Evolutionary conservation across 345 rosid species (phyloP).

Genomic region (Linum usitatissimum): DNA sequence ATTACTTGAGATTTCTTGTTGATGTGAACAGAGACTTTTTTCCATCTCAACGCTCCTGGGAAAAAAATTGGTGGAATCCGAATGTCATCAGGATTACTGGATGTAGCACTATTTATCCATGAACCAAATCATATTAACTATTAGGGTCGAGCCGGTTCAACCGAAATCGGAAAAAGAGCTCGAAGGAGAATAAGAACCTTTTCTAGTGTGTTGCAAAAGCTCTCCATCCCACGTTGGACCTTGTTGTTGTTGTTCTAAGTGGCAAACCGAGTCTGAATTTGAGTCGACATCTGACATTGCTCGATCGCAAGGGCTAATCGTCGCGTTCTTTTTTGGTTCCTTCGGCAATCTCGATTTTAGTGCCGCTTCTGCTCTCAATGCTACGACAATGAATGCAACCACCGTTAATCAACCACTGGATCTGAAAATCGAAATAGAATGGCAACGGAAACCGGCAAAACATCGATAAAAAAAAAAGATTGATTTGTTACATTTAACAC

Average conservation of each 20-base stretch:
- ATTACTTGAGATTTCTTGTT: conserved; percentile 83
- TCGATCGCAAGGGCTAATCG: conserved; percentile 70
- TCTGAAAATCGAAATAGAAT: no score
- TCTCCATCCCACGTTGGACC: conserved; percentile 52
- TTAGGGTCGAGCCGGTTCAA: no score
- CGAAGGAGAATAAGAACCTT: conserved; percentile 30
- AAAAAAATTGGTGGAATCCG: conserved; percentile 6
- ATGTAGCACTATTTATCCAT: background rate
- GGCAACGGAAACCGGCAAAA: no score
- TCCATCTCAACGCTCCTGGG: conserved; percentile 55
- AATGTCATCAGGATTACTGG: background rate
- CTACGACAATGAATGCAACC: conserved; percentile 18
- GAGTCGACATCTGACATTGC: conserved; percentile 38
- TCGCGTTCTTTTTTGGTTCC: conserved; percentile 77
- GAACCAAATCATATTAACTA: background rate
- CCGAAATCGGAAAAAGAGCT: background rate
- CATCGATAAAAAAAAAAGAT: background rate
- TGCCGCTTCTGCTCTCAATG: conserved; percentile 90
- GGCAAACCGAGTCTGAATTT: conserved; percentile 28
- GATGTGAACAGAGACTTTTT: conserved; percentile 45
- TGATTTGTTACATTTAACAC: no score
- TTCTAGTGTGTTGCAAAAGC: conserved; percentile 52
- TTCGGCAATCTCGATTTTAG: conserved; percentile 62
- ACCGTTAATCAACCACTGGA: no score
- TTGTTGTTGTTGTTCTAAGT: conserved; percentile 35